Conservation (phyloP, 129 eudicot species). For the Lactuca saligna region DNA sequence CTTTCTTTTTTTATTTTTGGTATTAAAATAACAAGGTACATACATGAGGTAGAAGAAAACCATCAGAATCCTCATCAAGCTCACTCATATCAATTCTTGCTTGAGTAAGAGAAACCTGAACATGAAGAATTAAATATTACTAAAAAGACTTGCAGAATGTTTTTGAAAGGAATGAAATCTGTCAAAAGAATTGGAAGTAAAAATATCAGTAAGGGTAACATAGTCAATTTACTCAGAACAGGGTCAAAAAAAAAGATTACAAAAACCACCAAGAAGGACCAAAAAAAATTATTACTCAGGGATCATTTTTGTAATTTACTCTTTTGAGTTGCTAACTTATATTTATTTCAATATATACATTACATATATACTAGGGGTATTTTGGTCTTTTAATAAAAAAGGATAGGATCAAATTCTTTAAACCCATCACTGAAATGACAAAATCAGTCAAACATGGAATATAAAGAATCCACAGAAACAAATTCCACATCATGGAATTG, state of each 20-base stretch:
- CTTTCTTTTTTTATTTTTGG: not conserved
- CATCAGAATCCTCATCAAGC: constrained; percentile 99
- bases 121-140: not conserved
- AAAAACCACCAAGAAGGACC: too few species aligned
- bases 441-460: not conserved
- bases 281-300: too few species aligned
- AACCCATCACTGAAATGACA: not conserved
- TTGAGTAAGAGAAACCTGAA: constrained; percentile 97
- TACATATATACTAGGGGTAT: not conserved
- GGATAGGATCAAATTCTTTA: not conserved
- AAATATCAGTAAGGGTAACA: too few species aligned
- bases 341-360: too few species aligned
- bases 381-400: not conserved
- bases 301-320: too few species aligned
- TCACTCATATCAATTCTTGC: constrained; percentile 99
- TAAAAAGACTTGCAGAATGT: too few species aligned
- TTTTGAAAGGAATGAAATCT: too few species aligned
- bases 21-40: constrained; percentile 15
- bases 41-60: constrained; percentile 93
- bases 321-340: too few species aligned
- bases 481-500: not conserved
- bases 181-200: too few species aligned
- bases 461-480: not conserved
- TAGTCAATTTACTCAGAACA: too few species aligned
- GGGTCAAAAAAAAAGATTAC: too few species aligned